Conservation (phyloP, 345 rosid species). For the Populus euphratica region DNA sequence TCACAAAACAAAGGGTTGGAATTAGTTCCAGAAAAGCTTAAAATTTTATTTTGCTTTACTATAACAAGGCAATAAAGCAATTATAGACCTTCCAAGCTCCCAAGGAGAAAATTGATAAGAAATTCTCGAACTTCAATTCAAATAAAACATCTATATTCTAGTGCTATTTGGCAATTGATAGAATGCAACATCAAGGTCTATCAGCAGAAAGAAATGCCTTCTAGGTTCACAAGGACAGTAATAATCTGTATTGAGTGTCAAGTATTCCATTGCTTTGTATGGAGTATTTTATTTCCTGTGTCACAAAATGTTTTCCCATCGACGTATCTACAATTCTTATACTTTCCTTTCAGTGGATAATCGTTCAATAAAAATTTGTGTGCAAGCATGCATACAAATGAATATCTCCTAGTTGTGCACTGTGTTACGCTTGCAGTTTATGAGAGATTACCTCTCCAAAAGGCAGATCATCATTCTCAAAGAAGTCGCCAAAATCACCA, state of each 20-base stretch:
- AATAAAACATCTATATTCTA: background rate
- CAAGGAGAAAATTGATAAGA: background rate
- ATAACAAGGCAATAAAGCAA: background rate
- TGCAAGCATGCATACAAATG: background rate
- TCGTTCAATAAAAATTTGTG: background rate
- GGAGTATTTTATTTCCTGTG: background rate
- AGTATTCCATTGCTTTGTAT: background rate
- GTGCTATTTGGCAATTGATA: background rate
- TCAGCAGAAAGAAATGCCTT: background rate
- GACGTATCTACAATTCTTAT: background rate
- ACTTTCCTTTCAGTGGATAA: background rate
- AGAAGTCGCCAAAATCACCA: slow-evolving; percentile 98
- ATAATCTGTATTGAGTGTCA: background rate
- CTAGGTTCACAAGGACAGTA: background rate
- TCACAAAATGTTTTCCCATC: background rate
- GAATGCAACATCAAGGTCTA: background rate
- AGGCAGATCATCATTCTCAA: slow-evolving; percentile 84
- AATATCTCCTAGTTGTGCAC: background rate
- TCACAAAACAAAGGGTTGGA: slow-evolving; percentile 30
- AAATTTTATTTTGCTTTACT: background rate
- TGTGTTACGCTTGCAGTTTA: background rate
- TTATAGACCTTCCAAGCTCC: background rate
- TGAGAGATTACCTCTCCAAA: slow-evolving; percentile 85
- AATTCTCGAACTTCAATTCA: background rate
- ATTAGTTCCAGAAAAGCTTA: slow-evolving; percentile 15